Evolutionary conservation across 306 rosid genomes (phyloP).

Genomic region (Arachis stenosperma): DNA sequence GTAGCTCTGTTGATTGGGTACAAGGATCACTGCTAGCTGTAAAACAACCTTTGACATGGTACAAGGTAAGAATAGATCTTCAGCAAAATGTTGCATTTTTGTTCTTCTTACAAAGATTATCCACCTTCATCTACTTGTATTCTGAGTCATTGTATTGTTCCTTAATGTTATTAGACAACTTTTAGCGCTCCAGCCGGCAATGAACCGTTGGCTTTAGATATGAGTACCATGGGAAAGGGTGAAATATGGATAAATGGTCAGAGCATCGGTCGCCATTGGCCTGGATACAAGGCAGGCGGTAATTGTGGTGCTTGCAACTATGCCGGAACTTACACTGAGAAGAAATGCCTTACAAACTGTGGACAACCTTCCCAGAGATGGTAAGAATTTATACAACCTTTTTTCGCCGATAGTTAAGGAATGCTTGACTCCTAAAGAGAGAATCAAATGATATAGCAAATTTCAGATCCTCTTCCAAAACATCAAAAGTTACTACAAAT

Average conservation of each 20-base stretch:
- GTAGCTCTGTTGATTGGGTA: constrained; percentile 63
- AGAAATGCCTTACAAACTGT: constrained; percentile 64
- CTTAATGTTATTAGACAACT: constrained; percentile 50
- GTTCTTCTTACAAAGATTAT: constrained; percentile 1
- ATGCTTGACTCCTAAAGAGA: no score
- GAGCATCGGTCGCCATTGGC: constrained; percentile 90
- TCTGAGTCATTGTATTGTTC: constrained; percentile 22
- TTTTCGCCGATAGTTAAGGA: no score
- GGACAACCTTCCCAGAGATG: constrained; percentile 81
- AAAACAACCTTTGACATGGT: constrained; percentile 86
- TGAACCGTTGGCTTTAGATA: constrained; percentile 85
- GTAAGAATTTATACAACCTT: constrained; percentile 46
- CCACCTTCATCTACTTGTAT: constrained; percentile 10
- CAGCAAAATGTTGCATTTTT: constrained; percentile 5
- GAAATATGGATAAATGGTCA: constrained; percentile 87
- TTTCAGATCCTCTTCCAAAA: no score
- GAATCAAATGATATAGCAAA: no score
- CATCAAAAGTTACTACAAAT: no score
- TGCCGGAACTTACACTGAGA: constrained; percentile 63
- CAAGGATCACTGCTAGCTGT: constrained; percentile 42
- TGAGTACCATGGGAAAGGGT: constrained; percentile 86
- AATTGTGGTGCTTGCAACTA: constrained; percentile 63
- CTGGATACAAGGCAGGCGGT: constrained; percentile 61
- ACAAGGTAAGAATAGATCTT: constrained; percentile 65
- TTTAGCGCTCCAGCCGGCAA: constrained; percentile 68